A percentile compares a stretch with the other conserved stretches of the same genome.
Evolutionary conservation across 225 moss, liverwort and hornwort genomes (phyloP).

Genomic region (Antitrichia curtipendula): DNA sequence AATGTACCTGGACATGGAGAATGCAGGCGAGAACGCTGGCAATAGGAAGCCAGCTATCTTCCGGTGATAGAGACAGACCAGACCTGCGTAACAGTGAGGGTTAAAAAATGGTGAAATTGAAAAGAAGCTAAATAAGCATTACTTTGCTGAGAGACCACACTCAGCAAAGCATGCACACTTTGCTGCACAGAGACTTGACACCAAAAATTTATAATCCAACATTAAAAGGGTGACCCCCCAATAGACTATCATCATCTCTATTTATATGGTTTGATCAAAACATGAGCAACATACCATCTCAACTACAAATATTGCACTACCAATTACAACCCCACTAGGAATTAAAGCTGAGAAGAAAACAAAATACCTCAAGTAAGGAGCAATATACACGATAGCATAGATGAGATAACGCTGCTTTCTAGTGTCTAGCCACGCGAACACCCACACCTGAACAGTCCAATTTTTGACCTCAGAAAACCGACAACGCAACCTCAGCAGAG

Average conservation of each 20-base stretch:
- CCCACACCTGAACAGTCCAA: conserved; percentile 64
- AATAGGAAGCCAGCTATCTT: conserved; percentile 93
- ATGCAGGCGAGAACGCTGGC: conserved; percentile 87
- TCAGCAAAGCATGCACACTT: too few species aligned
- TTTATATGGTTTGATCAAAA: background rate
- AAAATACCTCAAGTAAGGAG: conserved; percentile 86
- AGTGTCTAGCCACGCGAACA: conserved; percentile 93
- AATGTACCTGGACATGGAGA: conserved; percentile 83
- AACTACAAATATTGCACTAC: background rate
- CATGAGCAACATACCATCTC: background rate
- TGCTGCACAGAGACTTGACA: background rate
- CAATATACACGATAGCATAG: conserved; percentile 70
- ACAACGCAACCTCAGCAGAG: background rate
- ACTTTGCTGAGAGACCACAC: background rate
- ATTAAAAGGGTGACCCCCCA: background rate
- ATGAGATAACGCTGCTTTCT: conserved; percentile 75
- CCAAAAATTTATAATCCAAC: background rate
- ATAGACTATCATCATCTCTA: background rate
- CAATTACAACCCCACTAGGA: background rate
- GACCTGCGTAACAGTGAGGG: conserved; percentile 32
- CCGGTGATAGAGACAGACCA: conserved; percentile 78
- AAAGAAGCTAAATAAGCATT: background rate
- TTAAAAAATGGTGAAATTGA: background rate
- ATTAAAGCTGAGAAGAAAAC: background rate
- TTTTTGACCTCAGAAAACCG: background rate